Evolutionary conservation across 495 filamentous ascomycete genomes (phyloP), one percentile per base, ranked within the genome.

Genomic region (Penicillium cataractarum): DNA sequence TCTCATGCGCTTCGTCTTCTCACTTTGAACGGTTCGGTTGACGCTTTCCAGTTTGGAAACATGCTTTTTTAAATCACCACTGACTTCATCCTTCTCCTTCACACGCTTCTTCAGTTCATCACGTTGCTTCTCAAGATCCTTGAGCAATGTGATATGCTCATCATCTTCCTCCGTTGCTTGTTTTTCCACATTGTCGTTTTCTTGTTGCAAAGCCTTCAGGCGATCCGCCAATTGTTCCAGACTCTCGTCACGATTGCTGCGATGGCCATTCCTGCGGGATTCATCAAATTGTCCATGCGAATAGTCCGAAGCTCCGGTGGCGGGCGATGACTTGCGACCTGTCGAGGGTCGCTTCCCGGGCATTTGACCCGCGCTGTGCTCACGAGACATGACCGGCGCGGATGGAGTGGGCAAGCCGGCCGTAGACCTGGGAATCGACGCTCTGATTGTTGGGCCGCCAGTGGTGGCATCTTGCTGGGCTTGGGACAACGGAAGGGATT

Each of bases 1-100:
- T 64, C 79, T 82, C 67, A 98, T 92, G 65, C 90, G 92, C 65
- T 92, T 89, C 0, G 84, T 80, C 69, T 90, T 91, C 67, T 87
- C 86, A 56, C 89, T 89, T 69, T 97, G 89, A 10, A 93, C 92
- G n/a, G 86, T 83, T 54, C 92, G 84, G 75, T 96, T 97, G 53
- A 88, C 80, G 32, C 92, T 87, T 67, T 97, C 93, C 24, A 95
- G 81, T 31, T 84, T 84, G 50, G 90, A 86, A 32, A 94, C 90
- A 65, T 97, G 90, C 58, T 66, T 69, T 15, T 66, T 69, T 26
- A 69, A 26, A 61, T 69, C 67, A 8, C 64, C 67, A 26, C 61
- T 66, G 9, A 64, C 67, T 54, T 66, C 64, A n/a, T 69, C 67
- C 55, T 69, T 66, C 37, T 66, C 67, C 44, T 62, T 69, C 40